These are phyloP conservation scores for Pneumocystis murina DNA, from an alignment of 1,139 yeast species.

Conservation along the genomic window DNA sequence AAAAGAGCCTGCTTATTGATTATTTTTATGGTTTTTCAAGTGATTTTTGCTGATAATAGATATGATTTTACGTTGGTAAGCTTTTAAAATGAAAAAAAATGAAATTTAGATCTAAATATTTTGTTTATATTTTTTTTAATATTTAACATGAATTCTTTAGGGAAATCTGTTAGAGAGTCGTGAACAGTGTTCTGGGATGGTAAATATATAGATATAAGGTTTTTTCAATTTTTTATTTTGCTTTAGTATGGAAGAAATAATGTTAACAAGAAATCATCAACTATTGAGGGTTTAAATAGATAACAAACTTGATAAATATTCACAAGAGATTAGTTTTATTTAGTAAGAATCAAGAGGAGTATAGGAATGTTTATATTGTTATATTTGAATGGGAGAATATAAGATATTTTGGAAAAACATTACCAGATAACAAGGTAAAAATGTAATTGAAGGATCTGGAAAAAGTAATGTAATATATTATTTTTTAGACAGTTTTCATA, in stretches of 20 bases:
- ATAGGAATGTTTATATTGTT: slow-evolving; percentile 28
- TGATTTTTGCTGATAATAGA: neutral
- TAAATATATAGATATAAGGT: no score
- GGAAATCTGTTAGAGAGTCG: neutral
- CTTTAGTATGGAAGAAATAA: neutral
- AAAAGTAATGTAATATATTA: slow-evolving; percentile 14
- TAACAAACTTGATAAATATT: no score
- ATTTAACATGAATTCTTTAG: neutral
- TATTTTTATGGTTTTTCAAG: neutral
- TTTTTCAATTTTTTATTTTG: no score
- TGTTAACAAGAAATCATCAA: neutral
- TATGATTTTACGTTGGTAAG: neutral
- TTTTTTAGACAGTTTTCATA: slow-evolving; percentile 36
- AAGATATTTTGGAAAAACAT: slow-evolving; percentile 43
- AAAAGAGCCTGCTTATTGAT: no score
- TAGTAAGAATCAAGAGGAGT: neutral
- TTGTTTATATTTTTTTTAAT: no score
- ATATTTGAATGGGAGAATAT: slow-evolving; percentile 76
- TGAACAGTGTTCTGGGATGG: neutral
- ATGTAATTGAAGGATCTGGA: slow-evolving; percentile 11
- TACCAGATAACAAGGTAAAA: slow-evolving; percentile 21
- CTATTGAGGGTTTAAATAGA: neutral
- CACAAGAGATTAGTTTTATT: neutral
- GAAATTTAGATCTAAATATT: no score
- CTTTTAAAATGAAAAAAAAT: neutral